Evolutionary conservation across 352 stramenopile genomes (phyloP), one percentile per base, ranked within the genome.

Genomic region (Blastocystis sp.): DNA sequence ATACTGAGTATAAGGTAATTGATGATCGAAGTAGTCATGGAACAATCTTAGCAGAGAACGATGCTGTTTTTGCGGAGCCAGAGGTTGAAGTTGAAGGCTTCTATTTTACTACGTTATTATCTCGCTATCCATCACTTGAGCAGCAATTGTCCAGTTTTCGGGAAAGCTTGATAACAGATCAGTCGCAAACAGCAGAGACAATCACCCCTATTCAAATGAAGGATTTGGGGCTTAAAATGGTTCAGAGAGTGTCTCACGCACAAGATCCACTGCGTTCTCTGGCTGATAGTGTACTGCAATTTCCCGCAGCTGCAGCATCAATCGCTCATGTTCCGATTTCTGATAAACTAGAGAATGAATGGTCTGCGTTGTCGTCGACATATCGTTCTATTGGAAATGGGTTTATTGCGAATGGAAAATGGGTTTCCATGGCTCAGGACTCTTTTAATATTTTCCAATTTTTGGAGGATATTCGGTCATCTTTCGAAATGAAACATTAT

Each of bases 1-100:
- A 98, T 91, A 98, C 98, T 94, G 95, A 98, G 91, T 98, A 98
- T 91, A 96, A 96, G 90, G 97, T 95, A 7, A 95, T 98, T 79
- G 95, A 98, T 89, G 95, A 98, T 90, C 95, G 85, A n/a, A 79
- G 11, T 5, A 64, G 50, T 37, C 34, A 59, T 6, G 81, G 76
- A 16, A 43, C 41, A 5, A 16, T 73, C 26, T 90, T 78, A 16
- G 75, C 81, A 41, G 63, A 89, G 39, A 62, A 34, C 37, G 90
- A 91, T 20, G 76, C 24, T 16, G n/a, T 68, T 1, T 24, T 18
- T 9, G 65, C 16, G 2, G 70, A 85, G 43, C 20, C 63, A 11
- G 18, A 59, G 41, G 43, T 43, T 13, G 90, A 91, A 13, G 53
- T 91, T 0, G 63, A 45, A 2, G 91, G 91, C 20, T 81, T 93